Conservation (phyloP, 805 yeast species). For the Peterozyma toletana region DNA sequence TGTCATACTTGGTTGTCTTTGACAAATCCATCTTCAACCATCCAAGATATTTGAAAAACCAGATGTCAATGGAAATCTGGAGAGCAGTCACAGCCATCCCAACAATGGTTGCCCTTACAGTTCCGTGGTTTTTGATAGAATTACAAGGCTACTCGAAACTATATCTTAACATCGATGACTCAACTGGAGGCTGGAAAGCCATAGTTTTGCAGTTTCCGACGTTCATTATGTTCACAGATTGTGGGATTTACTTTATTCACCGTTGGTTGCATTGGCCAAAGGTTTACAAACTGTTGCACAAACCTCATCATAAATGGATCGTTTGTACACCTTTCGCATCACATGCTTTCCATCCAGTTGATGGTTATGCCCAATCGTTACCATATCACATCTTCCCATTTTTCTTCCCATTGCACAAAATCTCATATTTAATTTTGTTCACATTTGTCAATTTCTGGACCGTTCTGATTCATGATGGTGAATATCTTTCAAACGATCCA, state of each 20-base stretch:
- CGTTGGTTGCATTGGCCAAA: conserved; percentile 90
- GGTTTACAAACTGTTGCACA: conserved; percentile 81
- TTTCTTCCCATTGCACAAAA: conserved; percentile 86
- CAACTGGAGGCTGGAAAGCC: conserved; percentile 64
- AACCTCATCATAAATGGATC: conserved; percentile 99
- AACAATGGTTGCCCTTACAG: conserved; percentile 75
- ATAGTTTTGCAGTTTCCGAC: conserved; percentile 61
- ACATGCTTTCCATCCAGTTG: conserved; percentile 98
- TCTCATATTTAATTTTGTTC: conserved; percentile 74
- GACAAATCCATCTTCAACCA: conserved; percentile 90
- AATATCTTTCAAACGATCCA: conserved; percentile 88
- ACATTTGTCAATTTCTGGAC: conserved; percentile 97
- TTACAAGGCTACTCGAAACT: conserved; percentile 76
- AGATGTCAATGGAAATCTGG: conserved; percentile 74
- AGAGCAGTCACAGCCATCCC: conserved; percentile 83
- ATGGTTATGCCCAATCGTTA: conserved; percentile 86
- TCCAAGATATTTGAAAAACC: conserved; percentile 93
- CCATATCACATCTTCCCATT: conserved; percentile 94
- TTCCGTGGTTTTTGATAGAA: conserved; percentile 86
- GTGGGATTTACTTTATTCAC: conserved; percentile 86
- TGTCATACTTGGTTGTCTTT: conserved; percentile 74
- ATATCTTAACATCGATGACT: conserved; percentile 57
- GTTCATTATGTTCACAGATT: conserved; percentile 90
- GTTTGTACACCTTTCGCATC: conserved; percentile 98
- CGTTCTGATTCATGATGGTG: conserved; percentile 97